phyloP scores from a whole-genome alignment of 2,329 filamentous ascomycete genomes.

The Fusarium verticillioides region DNA sequence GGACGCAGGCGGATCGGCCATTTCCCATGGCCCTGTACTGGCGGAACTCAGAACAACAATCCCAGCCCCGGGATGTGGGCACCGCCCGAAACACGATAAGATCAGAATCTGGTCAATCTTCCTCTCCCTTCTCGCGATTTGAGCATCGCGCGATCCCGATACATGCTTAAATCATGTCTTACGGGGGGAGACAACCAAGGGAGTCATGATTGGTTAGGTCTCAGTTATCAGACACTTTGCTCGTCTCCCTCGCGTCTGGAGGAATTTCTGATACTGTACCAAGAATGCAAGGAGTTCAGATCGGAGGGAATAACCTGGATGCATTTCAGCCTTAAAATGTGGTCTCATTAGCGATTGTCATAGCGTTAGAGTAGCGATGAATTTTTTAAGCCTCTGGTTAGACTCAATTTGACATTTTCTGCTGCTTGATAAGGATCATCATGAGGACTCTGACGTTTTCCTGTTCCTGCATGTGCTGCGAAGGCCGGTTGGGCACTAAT shows the following conservation, averaged over 20 bases:
- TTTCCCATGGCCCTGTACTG: conserved; percentile 42
- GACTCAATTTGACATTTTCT: background rate
- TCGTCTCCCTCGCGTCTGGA: background rate
- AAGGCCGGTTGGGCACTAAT: background rate
- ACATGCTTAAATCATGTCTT: conserved; percentile 7
- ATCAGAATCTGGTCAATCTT: background rate
- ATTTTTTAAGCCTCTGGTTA: background rate
- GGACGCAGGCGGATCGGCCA: conserved; percentile 29
- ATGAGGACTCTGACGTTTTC: background rate
- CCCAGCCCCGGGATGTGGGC: background rate
- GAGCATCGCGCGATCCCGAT: conserved; percentile 13
- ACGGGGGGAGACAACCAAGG: background rate
- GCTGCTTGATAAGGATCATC: background rate
- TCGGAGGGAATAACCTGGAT: background rate
- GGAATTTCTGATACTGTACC: background rate
- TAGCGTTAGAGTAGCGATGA: background rate
- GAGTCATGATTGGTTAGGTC: background rate
- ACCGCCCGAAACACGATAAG: background rate
- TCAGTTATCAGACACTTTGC: background rate
- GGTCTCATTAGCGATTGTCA: conserved; percentile 15
- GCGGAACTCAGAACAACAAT: conserved; percentile 13
- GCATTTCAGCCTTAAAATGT: conserved; percentile 1
- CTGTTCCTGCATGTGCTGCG: background rate
- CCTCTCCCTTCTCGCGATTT: background rate
- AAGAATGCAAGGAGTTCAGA: conserved; percentile 1